These are phyloP conservation scores for Phytophthora sp. DNA, from an alignment of 352 stramenopile species.

Conservation along the genomic window DNA sequence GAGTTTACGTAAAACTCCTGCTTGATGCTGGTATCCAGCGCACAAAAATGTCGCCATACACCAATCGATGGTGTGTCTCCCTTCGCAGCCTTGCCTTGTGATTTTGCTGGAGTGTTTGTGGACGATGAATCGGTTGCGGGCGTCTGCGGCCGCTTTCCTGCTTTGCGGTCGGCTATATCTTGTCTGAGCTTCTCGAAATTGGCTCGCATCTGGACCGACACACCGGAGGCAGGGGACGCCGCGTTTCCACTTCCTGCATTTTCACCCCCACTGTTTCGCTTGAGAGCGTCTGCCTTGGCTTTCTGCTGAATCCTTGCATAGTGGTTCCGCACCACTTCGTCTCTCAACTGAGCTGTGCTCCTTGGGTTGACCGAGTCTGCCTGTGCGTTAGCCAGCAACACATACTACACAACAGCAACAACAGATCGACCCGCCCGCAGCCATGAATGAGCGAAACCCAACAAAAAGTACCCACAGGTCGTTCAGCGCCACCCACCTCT, in stretches of 20 bases:
- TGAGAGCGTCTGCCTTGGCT: constrained; percentile 44
- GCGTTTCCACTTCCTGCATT: constrained; percentile 27
- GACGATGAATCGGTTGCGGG: constrained; percentile 21
- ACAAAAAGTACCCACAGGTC: constrained; percentile 2
- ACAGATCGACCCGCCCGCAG: no score
- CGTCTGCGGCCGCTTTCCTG: constrained; percentile 32
- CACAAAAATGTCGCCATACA: constrained; percentile 77
- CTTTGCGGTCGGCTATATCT: constrained; percentile 70
- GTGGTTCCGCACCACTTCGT: constrained; percentile 78
- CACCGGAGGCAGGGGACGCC: constrained; percentile 35
- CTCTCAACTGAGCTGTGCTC: constrained; percentile 55
- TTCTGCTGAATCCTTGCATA: constrained; percentile 72
- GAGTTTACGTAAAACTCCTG: constrained; percentile 85
- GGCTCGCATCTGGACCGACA: constrained; percentile 68
- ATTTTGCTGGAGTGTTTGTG: constrained; percentile 17
- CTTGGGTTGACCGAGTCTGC: constrained; percentile 84
- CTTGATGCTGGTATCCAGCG: constrained; percentile 53
- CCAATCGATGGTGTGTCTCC: constrained; percentile 33
- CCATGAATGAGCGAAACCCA: no score
- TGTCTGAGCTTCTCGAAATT: constrained; percentile 80
- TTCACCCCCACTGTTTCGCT: constrained; percentile 26
- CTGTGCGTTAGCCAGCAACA: constrained; percentile 80
- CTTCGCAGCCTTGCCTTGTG: constrained; percentile 10
- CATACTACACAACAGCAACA: constrained; percentile 54
- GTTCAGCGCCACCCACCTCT: constrained; percentile 54